Evolutionary conservation across 257 asterid genomes (phyloP), one percentile per base, ranked within the genome.

Genomic region (Solanum gandarillasii): DNA sequence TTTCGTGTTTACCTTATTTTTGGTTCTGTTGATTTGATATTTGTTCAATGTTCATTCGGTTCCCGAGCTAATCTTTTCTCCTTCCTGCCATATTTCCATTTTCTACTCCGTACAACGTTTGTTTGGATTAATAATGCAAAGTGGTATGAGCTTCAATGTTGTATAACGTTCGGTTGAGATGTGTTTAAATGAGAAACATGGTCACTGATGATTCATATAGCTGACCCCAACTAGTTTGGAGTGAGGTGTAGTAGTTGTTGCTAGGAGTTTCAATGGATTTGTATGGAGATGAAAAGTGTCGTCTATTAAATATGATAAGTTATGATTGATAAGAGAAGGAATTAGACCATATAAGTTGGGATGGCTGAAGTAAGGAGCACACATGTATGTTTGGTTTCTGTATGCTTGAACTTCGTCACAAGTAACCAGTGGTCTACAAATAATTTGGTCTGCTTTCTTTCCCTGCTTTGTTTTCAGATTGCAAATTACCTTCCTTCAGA

Each of bases 401-500:
- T 79, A 27, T 81, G 38, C 67, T 46, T 11, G 39, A 79, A 46
- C 27, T 81, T 81, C 3, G 35, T 46, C 27, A 81, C 85, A 46
- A 25, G 65, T 18, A 41, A 16, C 27, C 10, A 46, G 68, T 46
- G 85, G 29, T 81, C 85, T 46, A 31, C 67, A 81, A 81, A 46
- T 81, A 46, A 81, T 81, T 29, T 46, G 62, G 38, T 46, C 67
- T 46, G 68, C 41, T 16, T 81, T 81, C 68, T 81, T 79, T 81
- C 85, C 85, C 29, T 5, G 27, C 68, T 81, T 46, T 78, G n/a
- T 86, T 82, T 87, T 41, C 91, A 97, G 99, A 96, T 96, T 92
- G 98, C 99, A 88, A 97, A 96, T 91, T 97, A 95, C 89, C 87
- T 95, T 95, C 98, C 98, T 65, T 76, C 92, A 90, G 95, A 96